Base-by-base conservation (phyloP, 345 rosid species). In the Aquilaria yunnanensis region DNA sequence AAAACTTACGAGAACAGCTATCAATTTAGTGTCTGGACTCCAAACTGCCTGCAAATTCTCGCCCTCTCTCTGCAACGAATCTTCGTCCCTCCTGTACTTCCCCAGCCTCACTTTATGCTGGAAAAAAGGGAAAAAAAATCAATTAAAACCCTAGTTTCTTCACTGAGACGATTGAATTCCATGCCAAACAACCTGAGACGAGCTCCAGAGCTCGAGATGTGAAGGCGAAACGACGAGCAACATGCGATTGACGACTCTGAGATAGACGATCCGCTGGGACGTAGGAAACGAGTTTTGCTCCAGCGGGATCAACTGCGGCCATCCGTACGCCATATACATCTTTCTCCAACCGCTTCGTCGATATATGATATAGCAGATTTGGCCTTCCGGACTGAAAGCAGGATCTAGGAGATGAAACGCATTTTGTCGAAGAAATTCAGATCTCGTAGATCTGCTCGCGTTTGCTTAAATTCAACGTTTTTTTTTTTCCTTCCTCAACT, bases 261-360 rank as follows among this genome's bases (percentile, higher is more conserved):
- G 80, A 74, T 77, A 94, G 45, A 94, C 76, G 72, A 86, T 72
- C 57, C 73, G 77, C 65, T 88, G 95, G 49, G 97, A 88, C 58
- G 96, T 79, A 5, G 90, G 86, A 69, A 85, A 85, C 1, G 61
- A 65, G 41, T 87, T 91, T 50, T 77, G 74, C 46, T 85, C 87
- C 41, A 94, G 72, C 14, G 93, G 93, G 60, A 94, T 88, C 78
- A 94, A 96, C 81, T 94, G 99, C 56, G 97, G 99, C 94, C 92
- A 94, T 68, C 99, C 99, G 51, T 90, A 94, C 37, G 95, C 89
- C 97, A 88, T 88, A 71, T 90, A 94, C 99, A 94, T 94, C 73
- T 83, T 75, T 11, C 64, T 67, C 70, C 51, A 55, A 9, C 52
- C 55, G 14, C 9, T 31, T 23, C 34, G 33, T 45, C 61, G 43